A percentile compares a stretch with the other conserved stretches of the same genome.
phyloP scores from a whole-genome alignment of 2,329 filamentous ascomycete genomes.

The Cladosporium colombiae region DNA sequence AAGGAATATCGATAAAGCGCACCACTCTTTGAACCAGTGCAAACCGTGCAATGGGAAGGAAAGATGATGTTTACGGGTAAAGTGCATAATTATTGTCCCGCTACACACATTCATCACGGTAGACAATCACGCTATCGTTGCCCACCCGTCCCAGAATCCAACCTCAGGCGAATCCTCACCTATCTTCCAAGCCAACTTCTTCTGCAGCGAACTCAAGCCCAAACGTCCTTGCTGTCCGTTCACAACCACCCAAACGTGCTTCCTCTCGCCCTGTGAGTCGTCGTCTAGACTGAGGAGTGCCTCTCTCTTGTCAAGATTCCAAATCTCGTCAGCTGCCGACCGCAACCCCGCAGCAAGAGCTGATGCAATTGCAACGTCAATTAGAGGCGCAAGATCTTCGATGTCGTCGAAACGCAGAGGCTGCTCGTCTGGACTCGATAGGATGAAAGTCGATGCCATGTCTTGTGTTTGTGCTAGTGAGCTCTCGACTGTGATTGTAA shows the following conservation, averaged over 20 bases:
- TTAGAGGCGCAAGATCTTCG: constrained; percentile 18
- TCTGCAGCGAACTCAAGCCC: constrained; percentile 16
- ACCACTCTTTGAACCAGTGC: no score
- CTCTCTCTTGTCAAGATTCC: constrained; percentile 29
- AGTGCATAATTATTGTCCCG: no score
- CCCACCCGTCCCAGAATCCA: constrained; percentile 23
- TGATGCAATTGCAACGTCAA: constrained; percentile 23
- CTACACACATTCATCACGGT: no score
- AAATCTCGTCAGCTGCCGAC: constrained; percentile 21
- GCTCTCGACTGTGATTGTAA: constrained; percentile 30
- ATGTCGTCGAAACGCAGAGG: constrained; percentile 17
- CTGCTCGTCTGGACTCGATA: constrained; percentile 1
- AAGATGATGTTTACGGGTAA: no score
- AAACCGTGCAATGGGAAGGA: no score
- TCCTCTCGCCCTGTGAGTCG: constrained; percentile 15
- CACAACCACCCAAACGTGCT: constrained; percentile 22
- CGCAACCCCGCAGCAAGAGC: constrained; percentile 21
- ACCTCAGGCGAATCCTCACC: neutral
- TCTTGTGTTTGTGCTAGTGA: constrained; percentile 27
- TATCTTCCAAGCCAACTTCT: constrained; percentile 22
- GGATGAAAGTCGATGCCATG: constrained; percentile 30
- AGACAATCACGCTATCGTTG: no score
- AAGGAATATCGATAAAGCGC: no score
- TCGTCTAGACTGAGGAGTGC: constrained; percentile 24
- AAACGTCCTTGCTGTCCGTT: constrained; percentile 18